Conservation (phyloP, 352 stramenopile genomes). For the Aphanomyces cochlioides region DNA sequence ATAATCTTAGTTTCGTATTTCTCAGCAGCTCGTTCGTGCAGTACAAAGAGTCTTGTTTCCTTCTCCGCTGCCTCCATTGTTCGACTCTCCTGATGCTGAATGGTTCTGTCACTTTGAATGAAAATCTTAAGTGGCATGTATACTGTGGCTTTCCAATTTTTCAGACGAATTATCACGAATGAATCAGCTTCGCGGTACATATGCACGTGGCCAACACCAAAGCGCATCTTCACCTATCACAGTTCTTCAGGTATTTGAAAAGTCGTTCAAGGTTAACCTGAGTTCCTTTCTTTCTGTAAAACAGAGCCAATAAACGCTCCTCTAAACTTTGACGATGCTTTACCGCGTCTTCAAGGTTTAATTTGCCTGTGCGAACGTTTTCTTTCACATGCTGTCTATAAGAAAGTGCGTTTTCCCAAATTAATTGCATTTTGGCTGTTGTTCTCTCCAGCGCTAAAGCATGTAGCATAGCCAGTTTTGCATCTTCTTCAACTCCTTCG, state of each 20-base stretch:
- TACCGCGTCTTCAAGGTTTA: conserved; percentile 32
- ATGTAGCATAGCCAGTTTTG: conserved; percentile 69
- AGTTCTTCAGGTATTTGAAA: background rate
- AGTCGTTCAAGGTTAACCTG: conserved; percentile 29
- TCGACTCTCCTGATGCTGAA: conserved; percentile 45
- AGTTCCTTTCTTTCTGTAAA: conserved; percentile 41
- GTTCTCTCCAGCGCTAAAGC: conserved; percentile 54
- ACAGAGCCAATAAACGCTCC: conserved; percentile 40
- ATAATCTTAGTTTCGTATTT: background rate
- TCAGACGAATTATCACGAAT: conserved; percentile 44
- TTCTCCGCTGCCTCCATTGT: conserved; percentile 38
- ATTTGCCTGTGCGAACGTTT: conserved; percentile 28
- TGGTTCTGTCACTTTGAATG: conserved; percentile 40
- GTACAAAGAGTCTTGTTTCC: conserved; percentile 8
- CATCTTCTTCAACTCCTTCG: conserved; percentile 72
- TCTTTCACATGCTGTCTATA: conserved; percentile 36
- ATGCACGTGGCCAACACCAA: conserved; percentile 43
- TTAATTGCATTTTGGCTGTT: conserved; percentile 50
- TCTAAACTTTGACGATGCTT: conserved; percentile 31
- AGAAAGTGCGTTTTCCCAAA: conserved; percentile 40
- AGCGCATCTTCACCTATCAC: conserved; percentile 39
- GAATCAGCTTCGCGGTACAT: conserved; percentile 55
- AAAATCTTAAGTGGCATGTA: conserved; percentile 49
- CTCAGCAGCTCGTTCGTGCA: background rate
- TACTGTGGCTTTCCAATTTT: conserved; percentile 53